These are phyloP conservation scores for Iodosphaeria phyllophila DNA, from an alignment of 2,329 filamentous ascomycete species.

Conservation along the genomic window DNA sequence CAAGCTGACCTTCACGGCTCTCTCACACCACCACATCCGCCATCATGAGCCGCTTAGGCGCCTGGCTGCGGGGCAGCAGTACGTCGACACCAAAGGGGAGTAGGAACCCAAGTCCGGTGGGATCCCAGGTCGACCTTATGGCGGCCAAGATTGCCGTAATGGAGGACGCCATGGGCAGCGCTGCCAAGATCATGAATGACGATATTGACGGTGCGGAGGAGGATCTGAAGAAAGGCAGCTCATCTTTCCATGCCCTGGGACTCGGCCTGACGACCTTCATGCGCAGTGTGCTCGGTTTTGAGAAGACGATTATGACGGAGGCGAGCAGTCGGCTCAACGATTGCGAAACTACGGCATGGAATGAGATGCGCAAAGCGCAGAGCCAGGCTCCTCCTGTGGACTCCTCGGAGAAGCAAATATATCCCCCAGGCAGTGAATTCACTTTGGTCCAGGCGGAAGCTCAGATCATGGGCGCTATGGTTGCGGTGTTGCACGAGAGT, in stretches of 20 bases:
- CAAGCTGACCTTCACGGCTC: neutral
- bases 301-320: constrained; percentile 78
- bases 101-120: constrained; percentile 12
- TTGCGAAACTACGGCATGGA: constrained; percentile 59
- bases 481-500: constrained; percentile 81
- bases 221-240: constrained; percentile 51
- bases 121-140: constrained; percentile 14
- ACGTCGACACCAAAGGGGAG: constrained; percentile 16
- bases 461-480: constrained; percentile 75
- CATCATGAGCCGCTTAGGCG: constrained; percentile 27
- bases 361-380: constrained; percentile 58
- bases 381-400: constrained; percentile 26
- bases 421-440: constrained; percentile 73
- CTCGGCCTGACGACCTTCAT: constrained; percentile 70
- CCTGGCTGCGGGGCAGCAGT: constrained; percentile 34
- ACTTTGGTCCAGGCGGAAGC: constrained; percentile 68
- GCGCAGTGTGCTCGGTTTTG: constrained; percentile 71
- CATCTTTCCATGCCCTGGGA: constrained; percentile 78
- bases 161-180: constrained; percentile 41
- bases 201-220: constrained; percentile 72
- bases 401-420: constrained; percentile 30
- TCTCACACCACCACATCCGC: constrained; percentile 1
- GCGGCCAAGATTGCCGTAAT: constrained; percentile 34
- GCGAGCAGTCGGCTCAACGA: constrained; percentile 53
- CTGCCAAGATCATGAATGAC: constrained; percentile 66